Percentiles rank a stretch among this genome's conserved stretches.
Evolutionary conservation across 140 eudicot genomes (phyloP).

Genomic region (Anethum foeniculum): DNA sequence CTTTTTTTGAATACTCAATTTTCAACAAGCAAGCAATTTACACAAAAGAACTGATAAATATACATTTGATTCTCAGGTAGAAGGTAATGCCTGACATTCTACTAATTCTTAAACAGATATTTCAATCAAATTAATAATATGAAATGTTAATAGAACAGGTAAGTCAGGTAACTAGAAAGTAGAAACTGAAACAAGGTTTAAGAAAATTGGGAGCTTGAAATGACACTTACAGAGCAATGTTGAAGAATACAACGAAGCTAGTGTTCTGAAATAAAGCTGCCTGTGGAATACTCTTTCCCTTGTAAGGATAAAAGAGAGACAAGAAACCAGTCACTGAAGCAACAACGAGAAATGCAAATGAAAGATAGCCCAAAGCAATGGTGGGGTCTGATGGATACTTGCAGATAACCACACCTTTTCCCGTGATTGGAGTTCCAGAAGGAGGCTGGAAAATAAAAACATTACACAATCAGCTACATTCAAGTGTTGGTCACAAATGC

Average conservation of each 20-base stretch:
- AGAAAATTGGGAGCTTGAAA: background rate
- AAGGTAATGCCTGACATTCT: background rate
- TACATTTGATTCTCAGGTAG: background rate
- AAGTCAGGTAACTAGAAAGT: background rate
- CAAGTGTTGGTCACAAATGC: background rate
- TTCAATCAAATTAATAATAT: background rate
- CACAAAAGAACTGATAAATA: background rate
- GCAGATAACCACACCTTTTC: conserved; percentile 75
- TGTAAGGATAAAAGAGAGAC: conserved; percentile 76
- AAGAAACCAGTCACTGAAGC: conserved; percentile 51
- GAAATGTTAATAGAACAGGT: background rate
- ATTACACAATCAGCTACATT: background rate
- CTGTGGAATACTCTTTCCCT: conserved; percentile 19
- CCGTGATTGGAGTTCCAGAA: conserved; percentile 62
- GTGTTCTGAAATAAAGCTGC: conserved; percentile 15
- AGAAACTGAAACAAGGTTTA: background rate
- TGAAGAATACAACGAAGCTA: conserved; percentile 13
- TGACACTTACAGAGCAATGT: conserved; percentile 11
- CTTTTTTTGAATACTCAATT: background rate
- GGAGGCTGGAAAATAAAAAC: conserved; percentile 52
- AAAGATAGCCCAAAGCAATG: conserved; percentile 60
- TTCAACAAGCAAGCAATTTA: too few species aligned
- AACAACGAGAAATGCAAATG: conserved; percentile 52
- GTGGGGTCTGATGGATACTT: conserved; percentile 86
- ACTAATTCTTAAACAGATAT: background rate